Percentiles rank a stretch among this genome's conserved stretches.
Evolutionary conservation across 108 stramenopile species (phyloP).

Genomic region (Parietichytrium sp.): DNA sequence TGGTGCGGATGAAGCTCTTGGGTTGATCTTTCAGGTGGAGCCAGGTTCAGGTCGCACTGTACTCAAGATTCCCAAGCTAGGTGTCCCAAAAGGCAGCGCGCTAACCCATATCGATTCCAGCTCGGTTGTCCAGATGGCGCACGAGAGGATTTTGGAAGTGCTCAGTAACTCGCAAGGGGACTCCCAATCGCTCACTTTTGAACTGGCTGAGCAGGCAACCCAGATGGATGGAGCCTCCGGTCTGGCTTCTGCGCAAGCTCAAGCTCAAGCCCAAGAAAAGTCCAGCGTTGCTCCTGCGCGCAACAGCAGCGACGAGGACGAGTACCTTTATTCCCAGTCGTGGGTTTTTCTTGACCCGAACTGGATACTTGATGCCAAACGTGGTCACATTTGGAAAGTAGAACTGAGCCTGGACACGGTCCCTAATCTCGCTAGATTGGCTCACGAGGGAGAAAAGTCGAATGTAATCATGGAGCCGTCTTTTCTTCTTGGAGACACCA

Average conservation of each 20-base stretch:
- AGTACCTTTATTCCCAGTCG: background rate
- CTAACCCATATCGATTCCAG: no score
- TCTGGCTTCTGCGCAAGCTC: background rate
- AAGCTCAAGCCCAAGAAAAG: background rate
- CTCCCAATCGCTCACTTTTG: no score
- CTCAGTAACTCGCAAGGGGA: no score
- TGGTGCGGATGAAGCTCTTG: no score
- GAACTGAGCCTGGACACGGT: slow-evolving; percentile 7
- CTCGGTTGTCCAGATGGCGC: no score
- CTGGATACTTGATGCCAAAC: background rate
- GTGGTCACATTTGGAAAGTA: background rate
- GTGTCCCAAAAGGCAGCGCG: no score
- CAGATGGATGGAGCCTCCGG: no score
- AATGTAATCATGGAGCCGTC: background rate
- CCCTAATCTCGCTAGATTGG: background rate
- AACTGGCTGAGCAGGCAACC: no score
- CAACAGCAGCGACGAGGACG: background rate
- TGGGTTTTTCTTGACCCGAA: slow-evolving; percentile 25
- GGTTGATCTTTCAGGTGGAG: no score
- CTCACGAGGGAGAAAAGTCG: background rate
- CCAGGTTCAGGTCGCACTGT: no score
- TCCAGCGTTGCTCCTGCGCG: background rate
- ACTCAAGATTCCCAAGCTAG: no score
- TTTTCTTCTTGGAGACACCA: background rate
- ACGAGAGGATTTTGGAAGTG: no score